A percentile compares a stretch with the other conserved stretches of the same genome.
phyloP scores from a whole-genome alignment of 345 rosid genomes.

The Corymbia maculata region DNA sequence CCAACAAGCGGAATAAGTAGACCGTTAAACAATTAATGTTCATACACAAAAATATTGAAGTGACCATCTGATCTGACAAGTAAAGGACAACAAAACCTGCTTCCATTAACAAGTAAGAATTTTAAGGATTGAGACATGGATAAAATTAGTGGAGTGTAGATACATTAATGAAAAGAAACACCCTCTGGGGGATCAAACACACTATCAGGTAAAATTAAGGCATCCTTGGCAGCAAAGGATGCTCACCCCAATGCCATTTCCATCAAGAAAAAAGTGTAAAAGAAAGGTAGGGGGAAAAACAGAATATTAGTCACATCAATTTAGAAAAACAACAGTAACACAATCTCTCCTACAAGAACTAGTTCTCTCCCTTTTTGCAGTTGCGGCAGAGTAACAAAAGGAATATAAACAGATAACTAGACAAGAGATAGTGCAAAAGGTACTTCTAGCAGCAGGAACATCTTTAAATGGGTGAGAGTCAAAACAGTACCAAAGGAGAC shows the following conservation, averaged over 20 bases:
- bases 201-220: background rate
- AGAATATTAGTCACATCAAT: background rate
- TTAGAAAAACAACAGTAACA: background rate
- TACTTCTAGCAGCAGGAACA: background rate
- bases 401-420: background rate
- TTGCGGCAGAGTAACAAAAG: background rate
- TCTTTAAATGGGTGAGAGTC: background rate
- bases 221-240: background rate
- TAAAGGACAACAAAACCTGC: background rate
- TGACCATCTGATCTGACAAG: background rate
- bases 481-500: conserved; percentile 28
- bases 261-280: background rate
- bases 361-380: background rate
- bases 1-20: background rate
- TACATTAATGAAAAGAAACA: background rate
- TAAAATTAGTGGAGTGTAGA: background rate
- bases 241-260: background rate
- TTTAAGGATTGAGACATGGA: background rate
- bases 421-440: background rate
- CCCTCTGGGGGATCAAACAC: background rate
- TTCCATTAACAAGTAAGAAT: background rate
- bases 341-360: background rate
- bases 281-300: background rate
- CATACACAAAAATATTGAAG: background rate
- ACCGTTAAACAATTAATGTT: background rate